Evolutionary conservation across 371 early-diverging fungal genomes (phyloP), one percentile per base, ranked within the genome.

Genomic region (Haplosporangium sp.): DNA sequence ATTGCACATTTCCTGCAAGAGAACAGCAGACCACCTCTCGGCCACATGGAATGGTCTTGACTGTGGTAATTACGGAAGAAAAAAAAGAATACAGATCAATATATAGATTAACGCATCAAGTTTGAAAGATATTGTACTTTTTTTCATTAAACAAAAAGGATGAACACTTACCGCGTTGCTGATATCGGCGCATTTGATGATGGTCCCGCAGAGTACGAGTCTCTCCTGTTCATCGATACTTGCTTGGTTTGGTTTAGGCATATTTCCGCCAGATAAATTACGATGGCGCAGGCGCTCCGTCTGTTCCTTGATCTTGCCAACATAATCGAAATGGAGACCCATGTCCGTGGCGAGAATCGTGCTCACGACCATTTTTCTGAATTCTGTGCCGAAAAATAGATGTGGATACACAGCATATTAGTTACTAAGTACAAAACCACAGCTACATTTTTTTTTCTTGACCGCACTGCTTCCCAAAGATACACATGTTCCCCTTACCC

Each of bases 151-250:
- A 43, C 0, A 43, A 9, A 47, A 23, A 55, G 48, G 20, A 50
- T 13, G 4, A 18, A 43, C 12, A 82, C 88, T 71, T 86, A 87
- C 88, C 53, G 86, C 87, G 62, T 95, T 95, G 70, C 91, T 91
- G 56, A 95, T 91, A 65, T 95, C 95, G 16, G 95, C 91, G 81
- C 93, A 94, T 80, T 95, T 95, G 73, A 95, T 91, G 6, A 94
- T 70, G 6, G 89, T 90, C 50, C 88, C 87, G 21, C 89, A 89
- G 11, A 94, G 81, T 51, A 87, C 62, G 14, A 86, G 23, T 16
- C 85, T 73, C 58, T 89, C 90, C 42, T 84, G 77, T 52, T 85
- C 84, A 21, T 71, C 69, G 48, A 77, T 77, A 58, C 64, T 77
- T 36, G 72, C 72, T 40, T 54, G 66, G 43, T 62, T 83, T 14